Conservation (phyloP, 116 monocot species). For the Phalaenopsis hybrid region DNA sequence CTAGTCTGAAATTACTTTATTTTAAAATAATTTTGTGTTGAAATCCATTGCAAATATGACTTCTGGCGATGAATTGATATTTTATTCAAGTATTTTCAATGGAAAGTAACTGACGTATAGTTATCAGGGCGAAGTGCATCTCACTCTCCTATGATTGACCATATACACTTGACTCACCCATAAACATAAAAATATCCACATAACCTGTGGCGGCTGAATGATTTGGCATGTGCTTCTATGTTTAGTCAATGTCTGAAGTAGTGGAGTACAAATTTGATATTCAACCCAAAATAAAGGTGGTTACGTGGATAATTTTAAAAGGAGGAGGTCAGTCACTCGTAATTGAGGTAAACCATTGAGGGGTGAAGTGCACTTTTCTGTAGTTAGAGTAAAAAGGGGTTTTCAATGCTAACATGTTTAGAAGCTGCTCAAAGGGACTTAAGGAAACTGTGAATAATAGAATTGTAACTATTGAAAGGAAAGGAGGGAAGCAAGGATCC, state of each 20-base stretch:
- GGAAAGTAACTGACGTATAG: neutral
- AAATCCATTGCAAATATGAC: neutral
- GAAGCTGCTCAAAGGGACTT: constrained; percentile 1
- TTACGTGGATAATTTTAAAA: no score
- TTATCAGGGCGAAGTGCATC: no score
- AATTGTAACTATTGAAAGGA: neutral
- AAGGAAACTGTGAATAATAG: neutral
- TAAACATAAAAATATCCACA: no score
- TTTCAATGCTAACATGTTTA: neutral
- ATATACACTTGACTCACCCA: no score
- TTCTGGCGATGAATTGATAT: neutral
- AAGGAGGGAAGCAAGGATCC: neutral
- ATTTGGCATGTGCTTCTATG: no score
- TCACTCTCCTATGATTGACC: no score
- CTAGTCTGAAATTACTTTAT: neutral
- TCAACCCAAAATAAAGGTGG: no score
- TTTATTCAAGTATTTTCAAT: neutral
- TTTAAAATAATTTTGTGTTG: neutral
- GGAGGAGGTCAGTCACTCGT: no score
- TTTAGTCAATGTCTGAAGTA: no score
- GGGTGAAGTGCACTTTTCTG: neutral
- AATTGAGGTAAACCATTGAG: no score
- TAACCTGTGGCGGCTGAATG: no score
- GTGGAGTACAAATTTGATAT: no score
- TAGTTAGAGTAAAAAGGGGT: neutral